Conservation (phyloP, 805 yeast species). For the Nakazawaea laoshanensis region DNA sequence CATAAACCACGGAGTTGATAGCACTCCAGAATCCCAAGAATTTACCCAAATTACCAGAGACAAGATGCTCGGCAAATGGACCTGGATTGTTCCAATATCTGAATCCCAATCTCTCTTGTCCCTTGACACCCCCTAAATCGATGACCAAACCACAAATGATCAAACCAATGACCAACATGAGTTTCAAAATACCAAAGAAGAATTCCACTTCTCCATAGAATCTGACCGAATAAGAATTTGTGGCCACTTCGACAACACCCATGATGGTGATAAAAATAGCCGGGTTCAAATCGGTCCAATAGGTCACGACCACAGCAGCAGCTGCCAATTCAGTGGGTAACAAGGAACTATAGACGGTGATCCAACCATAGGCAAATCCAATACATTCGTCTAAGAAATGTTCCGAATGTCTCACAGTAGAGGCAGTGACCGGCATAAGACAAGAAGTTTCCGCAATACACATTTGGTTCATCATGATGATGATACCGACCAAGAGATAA, state of each 20-base stretch:
- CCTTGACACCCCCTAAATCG: constrained; percentile 43
- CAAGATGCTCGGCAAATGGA: constrained; percentile 22
- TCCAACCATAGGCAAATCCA: constrained; percentile 26
- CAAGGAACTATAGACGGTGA: constrained; percentile 33
- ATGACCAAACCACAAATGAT: constrained; percentile 34
- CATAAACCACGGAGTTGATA: constrained; percentile 59
- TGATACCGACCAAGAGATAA: constrained; percentile 23
- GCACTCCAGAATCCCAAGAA: constrained; percentile 22
- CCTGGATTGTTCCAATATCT: constrained; percentile 25
- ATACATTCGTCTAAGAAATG: constrained; percentile 28
- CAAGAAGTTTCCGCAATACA: constrained; percentile 28
- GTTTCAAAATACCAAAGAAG: constrained; percentile 36
- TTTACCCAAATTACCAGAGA: constrained; percentile 19
- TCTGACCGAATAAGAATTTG: constrained; percentile 29
- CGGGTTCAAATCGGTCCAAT: constrained; percentile 35
- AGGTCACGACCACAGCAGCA: constrained; percentile 33
- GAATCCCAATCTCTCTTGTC: constrained; percentile 23
- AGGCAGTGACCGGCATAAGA: constrained; percentile 28
- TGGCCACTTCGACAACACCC: constrained; percentile 24
- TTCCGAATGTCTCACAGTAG: constrained; percentile 28
- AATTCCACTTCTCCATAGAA: constrained; percentile 41
- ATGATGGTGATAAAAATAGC: constrained; percentile 39
- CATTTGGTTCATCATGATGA: constrained; percentile 24
- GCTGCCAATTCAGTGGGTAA: constrained; percentile 48
- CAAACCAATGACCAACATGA: constrained; percentile 35